Evolutionary conservation across 768 basidiomycete genomes (phyloP).

Genomic region (Tricholoma saponaceum): DNA sequence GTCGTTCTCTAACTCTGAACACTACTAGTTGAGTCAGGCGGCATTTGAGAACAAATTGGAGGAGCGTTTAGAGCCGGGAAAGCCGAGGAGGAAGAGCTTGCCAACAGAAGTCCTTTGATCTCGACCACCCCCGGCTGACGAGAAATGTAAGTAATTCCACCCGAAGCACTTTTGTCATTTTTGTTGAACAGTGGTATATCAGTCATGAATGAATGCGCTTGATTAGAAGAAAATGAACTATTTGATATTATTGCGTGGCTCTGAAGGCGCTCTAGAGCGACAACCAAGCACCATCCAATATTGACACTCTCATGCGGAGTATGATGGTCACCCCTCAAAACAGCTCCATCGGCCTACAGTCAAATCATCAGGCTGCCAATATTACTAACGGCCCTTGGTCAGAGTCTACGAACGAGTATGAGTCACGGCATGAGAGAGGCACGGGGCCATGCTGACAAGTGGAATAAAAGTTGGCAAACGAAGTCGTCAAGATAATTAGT

Average conservation of each 20-base stretch:
- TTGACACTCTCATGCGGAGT: constrained; percentile 46
- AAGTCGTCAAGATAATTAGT: too few relatives aligned
- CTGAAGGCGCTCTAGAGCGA: constrained; percentile 38
- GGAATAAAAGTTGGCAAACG: constrained; percentile 16
- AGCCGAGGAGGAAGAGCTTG: constrained; percentile 39
- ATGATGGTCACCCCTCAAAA: constrained; percentile 41
- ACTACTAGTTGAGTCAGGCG: constrained; percentile 27
- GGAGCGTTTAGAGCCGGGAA: constrained; percentile 32
- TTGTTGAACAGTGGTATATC: background rate
- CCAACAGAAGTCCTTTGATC: constrained; percentile 36
- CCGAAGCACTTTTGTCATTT: background rate
- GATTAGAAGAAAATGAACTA: constrained; percentile 42
- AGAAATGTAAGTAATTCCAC: constrained; percentile 24
- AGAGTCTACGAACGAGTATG: constrained; percentile 26
- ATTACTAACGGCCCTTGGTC: constrained; percentile 32
- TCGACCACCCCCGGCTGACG: constrained; percentile 25
- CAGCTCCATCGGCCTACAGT: constrained; percentile 7
- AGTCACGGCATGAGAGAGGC: constrained; percentile 1
- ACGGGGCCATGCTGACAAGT: constrained; percentile 3
- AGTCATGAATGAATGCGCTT: constrained; percentile 33
- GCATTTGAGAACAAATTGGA: constrained; percentile 42
- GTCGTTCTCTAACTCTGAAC: constrained; percentile 40
- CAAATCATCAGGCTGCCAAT: constrained; percentile 12
- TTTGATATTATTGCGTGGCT: constrained; percentile 45
- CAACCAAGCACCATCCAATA: constrained; percentile 41